phyloP scores from a whole-genome alignment of 192 early-diverging fungal genomes.

The Oehlia diaphana region DNA sequence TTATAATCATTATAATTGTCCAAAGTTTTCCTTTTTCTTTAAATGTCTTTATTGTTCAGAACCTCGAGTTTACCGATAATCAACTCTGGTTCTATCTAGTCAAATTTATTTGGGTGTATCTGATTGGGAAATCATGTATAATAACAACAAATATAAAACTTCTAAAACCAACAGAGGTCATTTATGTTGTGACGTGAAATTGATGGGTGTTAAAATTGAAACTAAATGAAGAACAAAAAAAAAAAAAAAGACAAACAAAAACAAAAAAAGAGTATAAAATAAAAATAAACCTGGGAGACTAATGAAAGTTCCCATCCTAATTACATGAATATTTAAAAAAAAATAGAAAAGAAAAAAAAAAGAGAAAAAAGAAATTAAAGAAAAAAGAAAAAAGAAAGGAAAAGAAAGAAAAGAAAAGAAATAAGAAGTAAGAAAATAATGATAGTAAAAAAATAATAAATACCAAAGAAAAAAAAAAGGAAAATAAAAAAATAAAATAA shows the following conservation, averaged over 20 bases:
- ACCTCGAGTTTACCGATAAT: neutral
- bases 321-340: neutral
- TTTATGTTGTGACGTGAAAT: neutral
- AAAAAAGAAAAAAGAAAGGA: constrained; percentile 20
- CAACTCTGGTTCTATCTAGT: neutral
- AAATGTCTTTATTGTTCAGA: neutral
- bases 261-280: neutral
- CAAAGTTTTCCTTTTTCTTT: constrained; percentile 27
- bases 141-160: constrained; percentile 27
- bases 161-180: neutral
- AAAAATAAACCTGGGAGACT: neutral
- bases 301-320: no score
- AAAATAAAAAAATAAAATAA: neutral
- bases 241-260: neutral
- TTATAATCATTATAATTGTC: neutral
- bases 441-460: neutral
- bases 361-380: neutral
- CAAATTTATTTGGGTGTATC: neutral
- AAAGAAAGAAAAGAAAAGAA: neutral
- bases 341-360: constrained; percentile 13
- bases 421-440: constrained; percentile 1
- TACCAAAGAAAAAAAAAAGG: neutral
- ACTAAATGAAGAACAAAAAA: constrained; percentile 5
- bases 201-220: neutral
- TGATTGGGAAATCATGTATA: neutral